Evolutionary conservation across 2,329 filamentous ascomycete genomes (phyloP), one percentile per base, ranked within the genome.

Genomic region (Calonectria leucothoes): DNA sequence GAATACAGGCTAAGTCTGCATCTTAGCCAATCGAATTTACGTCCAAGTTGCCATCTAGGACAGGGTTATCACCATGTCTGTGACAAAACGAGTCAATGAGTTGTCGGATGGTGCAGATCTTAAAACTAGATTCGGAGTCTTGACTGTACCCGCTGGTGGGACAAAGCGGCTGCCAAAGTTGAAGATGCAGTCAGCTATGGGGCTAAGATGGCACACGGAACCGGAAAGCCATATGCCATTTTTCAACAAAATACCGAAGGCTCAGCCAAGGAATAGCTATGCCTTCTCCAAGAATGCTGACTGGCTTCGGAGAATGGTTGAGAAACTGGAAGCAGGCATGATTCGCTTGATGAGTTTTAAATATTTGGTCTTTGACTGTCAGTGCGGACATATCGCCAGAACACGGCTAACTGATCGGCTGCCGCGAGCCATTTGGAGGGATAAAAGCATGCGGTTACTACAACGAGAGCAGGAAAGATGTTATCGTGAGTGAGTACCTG

Each of bases 1-100:
- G 25, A 55, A 66, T 25, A 92, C 90, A 0, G 93, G 93, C 20
- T 93, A 94, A 84, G 94, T 92, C 0, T 94, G 93, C 79, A 91
- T 94, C 37, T 89, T 88, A 71, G 88, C 89, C 17, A 91, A 91
- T 82, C 84, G 90, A 1, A 86, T 91, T 72, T 91, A 89, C 76
- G 85, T 92, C 4, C 90, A 92, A 76, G 84, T 84, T 17, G 89
- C 87, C 66, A 88, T 92, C 78, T 90, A 91, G 82, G 89, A 91
- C 67, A 92, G 94, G 87, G 96, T 96, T 85, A 84, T 96, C 64
- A 87, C 89, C 12, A 33, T 45, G 65, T 14, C 72, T 11, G 49
- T 74, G 4, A 64, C 0, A 65, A 31, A 49, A 73, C 73, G 17
- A 31, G 33, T 11, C n/a, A 69, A 31, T 42, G 71, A 11, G 37